These are phyloP conservation scores for Patellifolia procumbens DNA, from an alignment of 179 eudicot genomes.

Conservation along the genomic window DNA sequence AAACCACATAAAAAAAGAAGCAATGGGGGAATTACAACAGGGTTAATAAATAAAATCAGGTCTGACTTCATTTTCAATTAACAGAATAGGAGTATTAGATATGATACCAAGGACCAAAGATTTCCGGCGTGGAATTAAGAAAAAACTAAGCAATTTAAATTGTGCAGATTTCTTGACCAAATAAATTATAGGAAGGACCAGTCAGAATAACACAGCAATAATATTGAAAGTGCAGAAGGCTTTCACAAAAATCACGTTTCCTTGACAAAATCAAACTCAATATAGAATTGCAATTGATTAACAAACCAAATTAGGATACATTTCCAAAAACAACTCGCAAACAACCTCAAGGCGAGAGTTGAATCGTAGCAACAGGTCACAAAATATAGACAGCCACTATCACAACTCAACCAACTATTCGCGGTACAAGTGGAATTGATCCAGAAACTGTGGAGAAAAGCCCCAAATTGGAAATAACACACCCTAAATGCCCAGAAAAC, in stretches of 20 bases:
- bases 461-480: neutral
- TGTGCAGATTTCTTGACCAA: slow-evolving; percentile 15
- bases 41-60: slow-evolving; percentile 1
- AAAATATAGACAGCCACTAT: slow-evolving; percentile 5
- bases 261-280: slow-evolving; percentile 15
- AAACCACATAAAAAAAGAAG: neutral
- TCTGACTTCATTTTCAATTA: slow-evolving; percentile 6
- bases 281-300: neutral
- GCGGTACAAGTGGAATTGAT: neutral
- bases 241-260: slow-evolving; percentile 3
- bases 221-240: slow-evolving; percentile 21
- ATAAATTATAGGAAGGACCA: slow-evolving; percentile 11
- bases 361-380: slow-evolving; percentile 6
- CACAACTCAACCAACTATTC: neutral
- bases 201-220: slow-evolving; percentile 15
- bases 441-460: no score
- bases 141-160: neutral
- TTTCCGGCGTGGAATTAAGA: slow-evolving; percentile 2
- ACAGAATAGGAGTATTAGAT: slow-evolving; percentile 3
- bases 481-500: neutral
- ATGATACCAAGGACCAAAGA: neutral
- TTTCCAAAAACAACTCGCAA: neutral
- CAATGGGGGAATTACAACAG: neutral
- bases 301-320: slow-evolving; percentile 8
- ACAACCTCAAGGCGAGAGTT: neutral